Percentiles rank a stretch among this genome's conserved stretches.
These are phyloP conservation scores for Neopestalotiopsis rosae DNA, from an alignment of 2,329 filamentous ascomycete species.

Conservation along the genomic window DNA sequence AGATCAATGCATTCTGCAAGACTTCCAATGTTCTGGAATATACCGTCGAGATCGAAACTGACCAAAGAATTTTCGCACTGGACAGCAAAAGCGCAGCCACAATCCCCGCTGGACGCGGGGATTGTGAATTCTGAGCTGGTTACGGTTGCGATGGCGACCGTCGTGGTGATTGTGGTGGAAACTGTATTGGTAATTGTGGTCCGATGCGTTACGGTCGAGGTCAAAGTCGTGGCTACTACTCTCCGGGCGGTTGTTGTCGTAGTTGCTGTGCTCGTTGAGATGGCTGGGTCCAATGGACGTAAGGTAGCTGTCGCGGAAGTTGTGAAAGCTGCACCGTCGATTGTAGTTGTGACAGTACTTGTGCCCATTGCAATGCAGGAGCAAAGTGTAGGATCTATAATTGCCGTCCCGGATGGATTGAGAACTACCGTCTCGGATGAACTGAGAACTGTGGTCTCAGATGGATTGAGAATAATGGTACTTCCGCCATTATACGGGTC, in stretches of 20 bases:
- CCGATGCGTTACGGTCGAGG: too few relatives aligned
- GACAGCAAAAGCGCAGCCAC: background rate
- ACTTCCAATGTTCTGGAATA: background rate
- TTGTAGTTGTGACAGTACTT: background rate
- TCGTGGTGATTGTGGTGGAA: background rate
- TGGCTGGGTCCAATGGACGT: too few relatives aligned
- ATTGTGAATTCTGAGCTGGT: background rate
- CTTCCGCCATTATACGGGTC: too few relatives aligned
- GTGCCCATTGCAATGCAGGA: background rate
- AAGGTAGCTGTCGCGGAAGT: background rate
- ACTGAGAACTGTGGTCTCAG: background rate
- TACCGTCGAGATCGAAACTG: background rate
- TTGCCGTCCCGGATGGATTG: background rate
- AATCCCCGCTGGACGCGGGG: background rate
- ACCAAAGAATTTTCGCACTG: background rate
- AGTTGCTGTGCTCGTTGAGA: too few relatives aligned
- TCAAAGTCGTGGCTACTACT: too few relatives aligned
- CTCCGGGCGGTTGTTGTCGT: too few relatives aligned
- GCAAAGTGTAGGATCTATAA: background rate
- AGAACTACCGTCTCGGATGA: background rate
- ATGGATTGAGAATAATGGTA: too few relatives aligned
- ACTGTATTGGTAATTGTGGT: background rate
- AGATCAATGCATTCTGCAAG: background rate
- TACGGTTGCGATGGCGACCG: background rate
- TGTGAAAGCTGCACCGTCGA: background rate